These are phyloP conservation scores for Dothidotthia symphoricarpi DNA, from an alignment of 2,329 filamentous ascomycete genomes.

Conservation along the genomic window DNA sequence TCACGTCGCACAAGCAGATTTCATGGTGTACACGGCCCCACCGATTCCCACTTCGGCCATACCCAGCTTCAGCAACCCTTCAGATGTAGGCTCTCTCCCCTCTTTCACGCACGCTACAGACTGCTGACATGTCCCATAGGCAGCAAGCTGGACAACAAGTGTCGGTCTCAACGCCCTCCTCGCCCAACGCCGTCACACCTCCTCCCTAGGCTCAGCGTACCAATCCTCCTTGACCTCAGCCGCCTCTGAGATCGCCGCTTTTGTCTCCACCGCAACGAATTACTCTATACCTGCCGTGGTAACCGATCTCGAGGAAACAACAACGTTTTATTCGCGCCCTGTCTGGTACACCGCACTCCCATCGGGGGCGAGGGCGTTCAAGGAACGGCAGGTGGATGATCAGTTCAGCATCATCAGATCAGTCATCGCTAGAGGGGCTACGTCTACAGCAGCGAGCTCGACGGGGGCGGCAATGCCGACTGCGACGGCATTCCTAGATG, in stretches of 20 bases:
- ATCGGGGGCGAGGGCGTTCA: slow-evolving; percentile 25
- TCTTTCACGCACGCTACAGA: neutral
- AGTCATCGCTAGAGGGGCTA: slow-evolving; percentile 10
- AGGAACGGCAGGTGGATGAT: slow-evolving; percentile 32
- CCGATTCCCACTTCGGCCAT: slow-evolving; percentile 30
- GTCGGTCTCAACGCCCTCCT: slow-evolving; percentile 28
- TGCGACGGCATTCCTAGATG: slow-evolving; percentile 16
- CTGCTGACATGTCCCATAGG: slow-evolving; percentile 14
- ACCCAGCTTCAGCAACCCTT: slow-evolving; percentile 23
- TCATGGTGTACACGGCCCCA: slow-evolving; percentile 34
- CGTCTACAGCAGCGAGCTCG: slow-evolving; percentile 9
- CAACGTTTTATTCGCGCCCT: slow-evolving; percentile 24
- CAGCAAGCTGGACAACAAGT: slow-evolving; percentile 27
- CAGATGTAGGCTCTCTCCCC: slow-evolving; percentile 13
- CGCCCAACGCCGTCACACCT: slow-evolving; percentile 23
- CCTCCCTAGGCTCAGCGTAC: slow-evolving; percentile 23
- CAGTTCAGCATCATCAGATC: slow-evolving; percentile 32
- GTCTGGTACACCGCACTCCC: slow-evolving; percentile 34
- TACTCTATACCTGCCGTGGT: slow-evolving; percentile 30
- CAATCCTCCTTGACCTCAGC: slow-evolving; percentile 28
- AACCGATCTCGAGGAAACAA: slow-evolving; percentile 20
- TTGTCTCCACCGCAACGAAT: slow-evolving; percentile 21
- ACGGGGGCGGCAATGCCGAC: slow-evolving; percentile 23
- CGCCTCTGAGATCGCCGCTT: slow-evolving; percentile 27
- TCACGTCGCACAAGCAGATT: slow-evolving; percentile 23